Evolutionary conservation across 2,329 filamentous ascomycete genomes (phyloP).

Genomic region (Stachybotrys chartarum): DNA sequence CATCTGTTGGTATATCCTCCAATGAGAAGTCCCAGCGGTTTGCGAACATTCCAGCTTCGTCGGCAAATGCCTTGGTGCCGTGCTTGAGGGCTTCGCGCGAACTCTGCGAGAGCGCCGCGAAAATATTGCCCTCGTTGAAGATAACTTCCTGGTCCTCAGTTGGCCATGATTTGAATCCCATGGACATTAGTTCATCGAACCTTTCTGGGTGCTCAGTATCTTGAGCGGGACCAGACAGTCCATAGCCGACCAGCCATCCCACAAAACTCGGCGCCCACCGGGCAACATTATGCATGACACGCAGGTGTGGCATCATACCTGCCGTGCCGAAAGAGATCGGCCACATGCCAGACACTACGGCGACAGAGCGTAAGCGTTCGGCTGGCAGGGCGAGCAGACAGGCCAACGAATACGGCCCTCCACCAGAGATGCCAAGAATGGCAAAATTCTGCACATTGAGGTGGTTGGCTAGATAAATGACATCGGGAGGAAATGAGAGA

Average conservation of each 20-base stretch:
- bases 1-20: background rate
- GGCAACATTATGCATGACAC: slow-evolving; percentile 6
- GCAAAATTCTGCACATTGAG: slow-evolving; percentile 14
- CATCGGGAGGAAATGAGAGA: slow-evolving; percentile 18
- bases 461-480: slow-evolving; percentile 16
- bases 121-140: background rate
- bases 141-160: background rate
- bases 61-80: background rate
- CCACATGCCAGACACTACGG: slow-evolving; percentile 9
- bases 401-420: slow-evolving; percentile 19
- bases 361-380: slow-evolving; percentile 2
- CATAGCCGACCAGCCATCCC: slow-evolving; percentile 1
- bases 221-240: slow-evolving; percentile 3
- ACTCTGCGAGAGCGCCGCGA: background rate
- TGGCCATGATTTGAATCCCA: background rate
- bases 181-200: background rate
- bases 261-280: slow-evolving; percentile 5
- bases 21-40: background rate
- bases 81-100: background rate
- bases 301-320: slow-evolving; percentile 8
- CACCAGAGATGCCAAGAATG: slow-evolving; percentile 19
- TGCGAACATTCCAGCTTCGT: background rate
- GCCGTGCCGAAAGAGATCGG: slow-evolving; percentile 5
- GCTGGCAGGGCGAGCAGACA: slow-evolving; percentile 11
- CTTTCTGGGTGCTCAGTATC: slow-evolving; percentile 7